Evolutionary conservation across 257 asterid genomes (phyloP).

Genomic region (Asclepias syriaca): DNA sequence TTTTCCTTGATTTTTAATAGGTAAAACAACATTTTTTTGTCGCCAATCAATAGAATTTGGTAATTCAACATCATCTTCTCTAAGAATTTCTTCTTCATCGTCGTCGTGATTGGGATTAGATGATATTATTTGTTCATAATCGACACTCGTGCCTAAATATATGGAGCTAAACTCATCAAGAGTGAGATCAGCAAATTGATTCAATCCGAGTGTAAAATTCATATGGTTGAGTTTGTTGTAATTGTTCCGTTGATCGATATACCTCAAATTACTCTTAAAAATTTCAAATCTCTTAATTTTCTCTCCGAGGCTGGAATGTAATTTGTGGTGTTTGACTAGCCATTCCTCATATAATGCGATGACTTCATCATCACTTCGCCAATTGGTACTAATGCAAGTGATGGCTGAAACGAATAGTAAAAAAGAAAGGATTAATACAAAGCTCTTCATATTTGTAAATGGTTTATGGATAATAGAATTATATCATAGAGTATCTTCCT

Average conservation of each 20-base stretch:
- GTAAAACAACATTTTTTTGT: constrained; percentile 54
- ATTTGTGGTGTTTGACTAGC: constrained; percentile 50
- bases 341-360: constrained; percentile 55
- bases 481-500: no score
- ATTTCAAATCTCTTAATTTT: constrained; percentile 55
- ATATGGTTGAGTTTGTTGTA: constrained; percentile 22
- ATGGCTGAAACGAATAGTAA: constrained; percentile 30
- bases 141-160: constrained; percentile 28
- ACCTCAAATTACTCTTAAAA: constrained; percentile 61
- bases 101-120: no score
- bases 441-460: no score
- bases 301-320: constrained; percentile 61
- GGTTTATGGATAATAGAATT: no score
- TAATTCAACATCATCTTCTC: constrained; percentile 10
- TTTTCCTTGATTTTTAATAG: constrained; percentile 63
- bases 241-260: constrained; percentile 57
- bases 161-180: constrained; percentile 45
- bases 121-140: no score
- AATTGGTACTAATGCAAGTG: constrained; percentile 19
- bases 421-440: no score
- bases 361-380: constrained; percentile 46
- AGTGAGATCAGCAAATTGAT: constrained; percentile 71
- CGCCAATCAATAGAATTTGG: constrained; percentile 85
- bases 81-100: no score
- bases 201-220: constrained; percentile 53